A percentile compares a stretch with the other conserved stretches of the same genome.
These are phyloP conservation scores for Globisporangium lucens DNA, from an alignment of 352 stramenopile genomes.

Conservation along the genomic window DNA sequence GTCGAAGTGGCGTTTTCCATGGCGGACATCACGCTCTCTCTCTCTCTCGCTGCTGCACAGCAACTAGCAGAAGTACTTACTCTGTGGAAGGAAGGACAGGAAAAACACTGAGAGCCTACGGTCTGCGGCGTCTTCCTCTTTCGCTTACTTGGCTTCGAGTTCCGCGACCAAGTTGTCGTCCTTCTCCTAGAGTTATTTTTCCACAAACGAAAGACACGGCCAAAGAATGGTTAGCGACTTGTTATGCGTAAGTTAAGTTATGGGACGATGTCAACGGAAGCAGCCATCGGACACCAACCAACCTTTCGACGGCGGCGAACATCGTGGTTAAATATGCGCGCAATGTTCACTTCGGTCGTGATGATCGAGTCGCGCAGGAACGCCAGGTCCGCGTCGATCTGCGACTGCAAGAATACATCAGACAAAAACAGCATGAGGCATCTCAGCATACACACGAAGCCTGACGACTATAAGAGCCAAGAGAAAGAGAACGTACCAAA, in stretches of 20 bases:
- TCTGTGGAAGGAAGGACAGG: too few relatives aligned
- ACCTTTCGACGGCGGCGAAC: slow-evolving; percentile 81
- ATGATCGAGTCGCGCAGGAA: slow-evolving; percentile 97
- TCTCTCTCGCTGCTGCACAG: too few relatives aligned
- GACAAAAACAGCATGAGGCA: neutral
- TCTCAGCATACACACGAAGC: neutral
- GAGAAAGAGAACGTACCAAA: slow-evolving; percentile 33
- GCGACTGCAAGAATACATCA: slow-evolving; percentile 27
- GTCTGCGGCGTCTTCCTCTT: too few relatives aligned
- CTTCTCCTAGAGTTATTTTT: slow-evolving; percentile 39
- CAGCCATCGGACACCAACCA: slow-evolving; percentile 4
- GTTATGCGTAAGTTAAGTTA: neutral
- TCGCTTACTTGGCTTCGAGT: slow-evolving; percentile 56
- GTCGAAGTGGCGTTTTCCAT: too few relatives aligned
- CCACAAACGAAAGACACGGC: neutral
- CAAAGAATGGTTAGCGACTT: neutral
- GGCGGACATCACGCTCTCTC: too few relatives aligned
- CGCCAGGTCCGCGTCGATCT: slow-evolving; percentile 90
- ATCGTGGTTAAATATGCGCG: slow-evolving; percentile 97
- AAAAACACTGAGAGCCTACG: too few relatives aligned
- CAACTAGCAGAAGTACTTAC: too few relatives aligned
- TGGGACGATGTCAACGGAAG: neutral
- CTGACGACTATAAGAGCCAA: neutral
- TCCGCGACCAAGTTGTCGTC: slow-evolving; percentile 61
- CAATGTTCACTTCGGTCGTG: slow-evolving; percentile 97